A percentile compares a stretch with the other conserved stretches of the same genome.
phyloP scores from a whole-genome alignment of 2,329 filamentous ascomycete genomes.

The Penicillium vulpinum region DNA sequence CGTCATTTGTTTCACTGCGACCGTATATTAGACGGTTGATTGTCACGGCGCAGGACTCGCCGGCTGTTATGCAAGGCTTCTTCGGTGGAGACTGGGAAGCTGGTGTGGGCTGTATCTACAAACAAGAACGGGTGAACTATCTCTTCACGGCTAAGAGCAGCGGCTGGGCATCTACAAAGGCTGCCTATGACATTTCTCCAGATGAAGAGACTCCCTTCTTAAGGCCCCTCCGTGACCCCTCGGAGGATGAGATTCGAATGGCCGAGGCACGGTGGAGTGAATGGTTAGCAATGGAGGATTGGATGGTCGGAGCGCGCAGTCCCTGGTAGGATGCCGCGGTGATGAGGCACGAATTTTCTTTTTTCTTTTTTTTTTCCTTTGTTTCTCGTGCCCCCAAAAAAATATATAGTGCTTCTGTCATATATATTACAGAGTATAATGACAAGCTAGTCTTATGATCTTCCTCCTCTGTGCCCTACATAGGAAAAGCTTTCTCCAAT shows the following conservation, averaged over 20 bases:
- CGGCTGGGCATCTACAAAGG: constrained; percentile 84
- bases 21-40: constrained; percentile 91
- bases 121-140: constrained; percentile 88
- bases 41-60: constrained; percentile 88
- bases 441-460: not conserved
- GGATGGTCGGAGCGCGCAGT: constrained; percentile 81
- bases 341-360: constrained; percentile 28
- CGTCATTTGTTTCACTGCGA: constrained; percentile 63
- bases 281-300: constrained; percentile 96
- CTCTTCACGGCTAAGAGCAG: constrained; percentile 92
- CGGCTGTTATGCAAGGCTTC: constrained; percentile 79
- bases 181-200: constrained; percentile 80
- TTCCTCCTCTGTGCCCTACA: not conserved
- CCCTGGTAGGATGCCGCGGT: constrained; percentile 31
- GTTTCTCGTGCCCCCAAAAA: constrained; percentile 3
- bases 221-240: constrained; percentile 71
- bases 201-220: constrained; percentile 86
- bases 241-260: constrained; percentile 73
- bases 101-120: constrained; percentile 78
- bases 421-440: constrained; percentile 4
- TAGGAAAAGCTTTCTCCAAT: not conserved
- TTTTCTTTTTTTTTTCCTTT: constrained; percentile 9
- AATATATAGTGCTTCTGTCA: not conserved
- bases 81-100: constrained; percentile 84
- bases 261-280: constrained; percentile 88